Conservation (phyloP, 495 filamentous ascomycete genomes). For the Trichoderma orchidacearum region DNA sequence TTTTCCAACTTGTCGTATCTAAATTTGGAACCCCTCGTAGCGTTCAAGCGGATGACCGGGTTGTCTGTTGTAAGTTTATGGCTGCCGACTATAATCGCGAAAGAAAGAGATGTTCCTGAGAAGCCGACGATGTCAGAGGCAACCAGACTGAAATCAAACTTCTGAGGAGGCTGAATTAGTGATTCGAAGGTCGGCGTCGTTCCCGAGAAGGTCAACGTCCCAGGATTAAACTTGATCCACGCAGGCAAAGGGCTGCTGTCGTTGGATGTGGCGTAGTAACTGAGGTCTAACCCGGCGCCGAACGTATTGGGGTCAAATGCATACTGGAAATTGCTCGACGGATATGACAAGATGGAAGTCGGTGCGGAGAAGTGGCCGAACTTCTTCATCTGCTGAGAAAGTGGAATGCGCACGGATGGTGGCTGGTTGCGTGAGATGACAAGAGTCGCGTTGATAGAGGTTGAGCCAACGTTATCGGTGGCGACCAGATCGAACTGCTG, state of each 20-base stretch:
- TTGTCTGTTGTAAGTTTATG: conserved; percentile 53
- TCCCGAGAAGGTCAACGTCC: conserved; percentile 57
- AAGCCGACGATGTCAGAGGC: conserved; percentile 74
- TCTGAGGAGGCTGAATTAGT: conserved; percentile 52
- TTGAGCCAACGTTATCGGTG: conserved; percentile 44
- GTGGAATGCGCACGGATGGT: conserved; percentile 18
- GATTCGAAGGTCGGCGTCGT: conserved; percentile 49
- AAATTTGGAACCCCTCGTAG: conserved; percentile 40
- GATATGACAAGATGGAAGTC: conserved; percentile 20
- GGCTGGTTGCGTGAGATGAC: conserved; percentile 41
- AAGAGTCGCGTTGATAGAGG: conserved; percentile 43
- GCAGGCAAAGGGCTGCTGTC: conserved; percentile 77
- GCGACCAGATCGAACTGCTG: conserved; percentile 44
- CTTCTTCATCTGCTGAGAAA: conserved; percentile 21
- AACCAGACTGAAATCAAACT: conserved; percentile 58
- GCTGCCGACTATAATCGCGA: conserved; percentile 55
- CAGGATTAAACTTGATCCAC: conserved; percentile 66
- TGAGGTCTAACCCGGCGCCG: conserved; percentile 11
- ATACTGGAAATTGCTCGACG: conserved; percentile 23
- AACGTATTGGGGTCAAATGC: conserved; percentile 25
- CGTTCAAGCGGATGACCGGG: conserved; percentile 41
- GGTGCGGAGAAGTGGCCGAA: conserved; percentile 28
- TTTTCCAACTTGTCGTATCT: conserved; percentile 38
- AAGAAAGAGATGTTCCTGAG: conserved; percentile 47
- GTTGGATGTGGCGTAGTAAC: conserved; percentile 62